Evolutionary conservation across 1,139 yeast genomes (phyloP), one percentile per base, ranked within the genome.

Genomic region (Yamadazyma kanchanaburiensis): DNA sequence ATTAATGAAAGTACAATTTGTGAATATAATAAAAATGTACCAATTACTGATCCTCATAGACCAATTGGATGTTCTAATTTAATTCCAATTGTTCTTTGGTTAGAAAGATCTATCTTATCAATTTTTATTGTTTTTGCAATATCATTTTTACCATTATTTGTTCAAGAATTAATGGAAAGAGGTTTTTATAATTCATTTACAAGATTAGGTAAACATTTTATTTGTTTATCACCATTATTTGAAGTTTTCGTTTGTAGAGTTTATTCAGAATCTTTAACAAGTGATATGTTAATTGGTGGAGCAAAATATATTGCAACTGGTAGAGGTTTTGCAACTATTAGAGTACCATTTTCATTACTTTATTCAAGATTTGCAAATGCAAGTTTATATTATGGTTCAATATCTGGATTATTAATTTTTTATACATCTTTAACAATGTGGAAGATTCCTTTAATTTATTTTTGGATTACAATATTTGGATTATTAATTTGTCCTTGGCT

Each of bases 261-360:
- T 3, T 73, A 73, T 46, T 68, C 77, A 0, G 66, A 64, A 27
- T 67, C 78, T 0, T 48, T 73, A 35, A 59, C 63, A 3, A 68
- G 65, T 37, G 76, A 73, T 48, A 55, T 73, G 26, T 51, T 70
- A 5, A 47, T 70, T 30, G 78, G 79, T 1, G 78, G 78, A 10
- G 79, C 79, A 6, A 60, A 60, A 34, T 73, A 73, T 44, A 69
- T 73, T 42, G 71, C 77, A 3, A 73, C 79, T 0, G 78, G 77
- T 10, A 53, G 80, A 47, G 77, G 77, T 1, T 70, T 73, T 48
- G 74, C 78, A 21, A 73, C 78, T 0, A 51, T 60, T 2, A 51
- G 79, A 39, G 59, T 63, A 6, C 60, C 73, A 6, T 70, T 72
- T 42, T 49, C 70, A 1, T 48, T 52, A 1, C 48, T 73, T 6